These are phyloP conservation scores for Didymella pinodella DNA, from an alignment of 2,329 filamentous ascomycete genomes.

Conservation along the genomic window DNA sequence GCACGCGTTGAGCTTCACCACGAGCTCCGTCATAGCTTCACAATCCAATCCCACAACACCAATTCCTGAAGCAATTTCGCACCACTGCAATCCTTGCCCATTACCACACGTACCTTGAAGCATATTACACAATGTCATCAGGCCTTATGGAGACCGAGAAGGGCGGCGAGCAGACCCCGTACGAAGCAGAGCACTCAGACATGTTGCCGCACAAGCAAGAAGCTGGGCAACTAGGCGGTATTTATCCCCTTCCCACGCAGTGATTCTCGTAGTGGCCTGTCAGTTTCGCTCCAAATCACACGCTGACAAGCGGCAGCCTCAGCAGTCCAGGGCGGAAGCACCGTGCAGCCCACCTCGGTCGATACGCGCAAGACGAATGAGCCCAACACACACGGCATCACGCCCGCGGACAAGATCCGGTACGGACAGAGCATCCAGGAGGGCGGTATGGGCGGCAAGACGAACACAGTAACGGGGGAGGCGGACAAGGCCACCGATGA, in stretches of 20 bases:
- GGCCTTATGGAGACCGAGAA: constrained; percentile 66
- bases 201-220: constrained; percentile 61
- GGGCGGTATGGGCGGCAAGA: constrained; percentile 63
- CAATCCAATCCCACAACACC: constrained; percentile 4
- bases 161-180: constrained; percentile 69
- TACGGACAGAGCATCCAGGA: constrained; percentile 66
- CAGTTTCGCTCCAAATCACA: neutral
- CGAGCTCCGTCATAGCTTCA: constrained; percentile 23
- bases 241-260: neutral
- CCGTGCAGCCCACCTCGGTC: constrained; percentile 28
- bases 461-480: constrained; percentile 49
- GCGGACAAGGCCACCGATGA: constrained; percentile 51
- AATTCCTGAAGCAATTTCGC: neutral
- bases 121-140: constrained; percentile 54
- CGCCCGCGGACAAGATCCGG: constrained; percentile 59
- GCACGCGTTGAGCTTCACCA: constrained; percentile 14
- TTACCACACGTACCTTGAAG: no score
- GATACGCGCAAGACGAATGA: constrained; percentile 40
- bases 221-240: constrained; percentile 65
- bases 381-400: constrained; percentile 53
- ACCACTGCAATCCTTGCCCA: neutral
- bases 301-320: constrained; percentile 19
- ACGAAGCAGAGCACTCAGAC: constrained; percentile 65
- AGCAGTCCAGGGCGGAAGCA: constrained; percentile 23
- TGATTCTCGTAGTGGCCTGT: no score